Percentiles rank a stretch among this genome's conserved stretches.
These are phyloP conservation scores for Polygonum aviculare DNA, from an alignment of 148 eudicot genomes.

Conservation along the genomic window DNA sequence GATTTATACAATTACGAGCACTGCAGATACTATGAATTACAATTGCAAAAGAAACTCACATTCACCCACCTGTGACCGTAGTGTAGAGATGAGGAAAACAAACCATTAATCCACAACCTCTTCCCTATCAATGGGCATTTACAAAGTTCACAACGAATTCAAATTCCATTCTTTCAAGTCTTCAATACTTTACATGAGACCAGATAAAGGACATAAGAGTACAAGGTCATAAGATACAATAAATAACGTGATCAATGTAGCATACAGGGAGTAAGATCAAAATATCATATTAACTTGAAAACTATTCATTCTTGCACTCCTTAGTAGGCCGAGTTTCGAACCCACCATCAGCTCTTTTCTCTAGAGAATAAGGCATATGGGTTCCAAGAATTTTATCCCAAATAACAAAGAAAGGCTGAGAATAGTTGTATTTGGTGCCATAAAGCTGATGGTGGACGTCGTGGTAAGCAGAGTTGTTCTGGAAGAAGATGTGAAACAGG, in stretches of 20 bases:
- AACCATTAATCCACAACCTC: neutral
- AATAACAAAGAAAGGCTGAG: constrained; percentile 14
- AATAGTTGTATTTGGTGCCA: constrained; percentile 14
- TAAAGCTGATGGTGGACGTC: constrained; percentile 14
- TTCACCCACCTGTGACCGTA: neutral
- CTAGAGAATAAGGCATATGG: constrained; percentile 12
- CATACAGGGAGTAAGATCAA: neutral
- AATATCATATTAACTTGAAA: neutral
- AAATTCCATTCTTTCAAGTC: neutral
- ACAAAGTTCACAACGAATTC: neutral
- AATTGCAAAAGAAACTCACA: neutral
- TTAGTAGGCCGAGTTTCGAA: constrained; percentile 9
- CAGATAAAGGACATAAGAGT: neutral
- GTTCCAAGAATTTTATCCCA: constrained; percentile 12
- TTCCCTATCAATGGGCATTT: neutral
- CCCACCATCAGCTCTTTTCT: constrained; percentile 17
- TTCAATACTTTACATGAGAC: constrained; percentile 1
- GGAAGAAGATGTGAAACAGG: constrained; percentile 16
- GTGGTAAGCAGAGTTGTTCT: constrained; percentile 23
- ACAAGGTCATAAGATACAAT: constrained; percentile 3
- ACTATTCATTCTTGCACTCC: constrained; percentile 2
- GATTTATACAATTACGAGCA: neutral
- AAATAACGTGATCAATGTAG: neutral
- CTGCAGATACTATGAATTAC: neutral
- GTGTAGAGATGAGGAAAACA: neutral